phyloP scores from a whole-genome alignment of 352 stramenopile genomes.

The Paralagenidium karlingii region DNA sequence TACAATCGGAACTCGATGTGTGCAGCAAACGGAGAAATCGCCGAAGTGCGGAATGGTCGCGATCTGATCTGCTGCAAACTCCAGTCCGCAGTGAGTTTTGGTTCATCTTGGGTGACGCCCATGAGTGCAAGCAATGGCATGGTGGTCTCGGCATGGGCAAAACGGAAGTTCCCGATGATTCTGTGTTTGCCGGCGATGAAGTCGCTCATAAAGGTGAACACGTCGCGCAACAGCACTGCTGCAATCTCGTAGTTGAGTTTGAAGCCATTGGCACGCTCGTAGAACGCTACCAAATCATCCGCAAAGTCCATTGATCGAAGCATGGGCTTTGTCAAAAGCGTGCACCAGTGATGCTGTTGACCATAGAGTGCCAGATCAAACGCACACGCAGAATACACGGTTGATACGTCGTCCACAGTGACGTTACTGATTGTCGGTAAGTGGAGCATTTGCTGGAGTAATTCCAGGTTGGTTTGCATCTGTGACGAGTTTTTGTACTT shows the following conservation, averaged over 20 bases:
- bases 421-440: slow-evolving; percentile 14
- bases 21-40: slow-evolving; percentile 44
- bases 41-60: slow-evolving; percentile 40
- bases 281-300: slow-evolving; percentile 59
- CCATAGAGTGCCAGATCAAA: slow-evolving; percentile 56
- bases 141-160: slow-evolving; percentile 66
- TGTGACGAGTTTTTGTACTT: slow-evolving; percentile 15
- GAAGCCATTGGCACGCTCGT: slow-evolving; percentile 37
- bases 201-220: slow-evolving; percentile 30
- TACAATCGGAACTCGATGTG: slow-evolving; percentile 69
- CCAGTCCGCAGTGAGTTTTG: slow-evolving; percentile 16
- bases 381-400: slow-evolving; percentile 46
- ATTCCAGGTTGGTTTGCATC: slow-evolving; percentile 12
- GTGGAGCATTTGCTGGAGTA: slow-evolving; percentile 21
- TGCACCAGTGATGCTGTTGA: slow-evolving; percentile 39
- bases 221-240: slow-evolving; percentile 37
- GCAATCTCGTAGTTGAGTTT: slow-evolving; percentile 71
- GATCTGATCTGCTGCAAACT: slow-evolving; percentile 19
- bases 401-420: slow-evolving; percentile 20
- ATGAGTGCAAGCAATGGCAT: slow-evolving; percentile 55
- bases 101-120: slow-evolving; percentile 24
- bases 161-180: slow-evolving; percentile 25
- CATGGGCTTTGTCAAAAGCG: slow-evolving; percentile 23
- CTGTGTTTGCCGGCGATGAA: slow-evolving; percentile 16
- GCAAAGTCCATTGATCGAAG: slow-evolving; percentile 41